Evolutionary conservation across 1,139 yeast genomes (phyloP).

Genomic region (Kluyveromyces sp.): DNA sequence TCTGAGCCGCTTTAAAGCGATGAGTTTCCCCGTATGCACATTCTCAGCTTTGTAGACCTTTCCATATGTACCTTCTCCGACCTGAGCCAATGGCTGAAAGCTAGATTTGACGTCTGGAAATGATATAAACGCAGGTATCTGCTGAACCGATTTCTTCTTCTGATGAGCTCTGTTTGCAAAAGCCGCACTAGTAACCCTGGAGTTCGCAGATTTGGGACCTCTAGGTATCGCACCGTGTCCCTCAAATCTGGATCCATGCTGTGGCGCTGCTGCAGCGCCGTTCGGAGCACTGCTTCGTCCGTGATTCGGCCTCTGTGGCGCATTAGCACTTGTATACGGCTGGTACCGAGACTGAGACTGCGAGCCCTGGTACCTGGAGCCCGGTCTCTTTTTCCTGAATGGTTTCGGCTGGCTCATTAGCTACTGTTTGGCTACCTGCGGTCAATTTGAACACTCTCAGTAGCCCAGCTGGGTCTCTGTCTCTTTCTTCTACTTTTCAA

Average conservation of each 20-base stretch:
- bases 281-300: neutral
- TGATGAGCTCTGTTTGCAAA: conserved; percentile 2
- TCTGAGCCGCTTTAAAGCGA: conserved; percentile 78
- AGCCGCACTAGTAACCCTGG: neutral
- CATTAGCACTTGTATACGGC: neutral
- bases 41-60: conserved; percentile 54
- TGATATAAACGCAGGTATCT: conserved; percentile 11
- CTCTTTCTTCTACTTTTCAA: neutral
- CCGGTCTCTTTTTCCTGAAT: conserved; percentile 3
- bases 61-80: conserved; percentile 83
- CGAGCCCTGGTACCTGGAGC: conserved; percentile 3
- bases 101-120: conserved; percentile 20
- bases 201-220: conserved; percentile 1
- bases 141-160: neutral
- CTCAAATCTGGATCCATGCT: conserved; percentile 4
- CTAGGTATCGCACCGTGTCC: conserved; percentile 6
- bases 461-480: neutral
- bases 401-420: conserved; percentile 1
- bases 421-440: neutral
- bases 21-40: conserved; percentile 54
- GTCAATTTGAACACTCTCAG: neutral
- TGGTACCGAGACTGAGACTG: conserved; percentile 2
- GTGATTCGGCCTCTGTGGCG: neutral
- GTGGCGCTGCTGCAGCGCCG: neutral
- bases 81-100: conserved; percentile 39